Evolutionary conservation across 192 early-diverging fungal species (phyloP), one percentile per base, ranked within the genome.

Genomic region (Backusella luteola): DNA sequence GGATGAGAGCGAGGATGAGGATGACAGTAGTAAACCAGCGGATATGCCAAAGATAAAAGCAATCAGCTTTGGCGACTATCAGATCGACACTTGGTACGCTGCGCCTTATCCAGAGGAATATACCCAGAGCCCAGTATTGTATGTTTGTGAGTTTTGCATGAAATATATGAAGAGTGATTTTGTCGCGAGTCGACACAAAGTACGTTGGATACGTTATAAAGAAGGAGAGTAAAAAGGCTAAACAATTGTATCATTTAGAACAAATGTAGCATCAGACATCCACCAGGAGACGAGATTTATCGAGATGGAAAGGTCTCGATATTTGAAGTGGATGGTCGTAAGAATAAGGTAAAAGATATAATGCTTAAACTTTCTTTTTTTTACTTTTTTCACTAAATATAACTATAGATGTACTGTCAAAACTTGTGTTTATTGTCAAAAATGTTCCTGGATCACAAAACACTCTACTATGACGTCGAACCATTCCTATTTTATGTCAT

Each of bases 91-190:
- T 3, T 99, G 98, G 98, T 99, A 97, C 77, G 83, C 91, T 6
- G 93, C 98, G 29, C 97, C 98, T 9, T 99, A 97, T 79, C 97
- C 97, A 9, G 96, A 97, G 79, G 98, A 99, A 81, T 99, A 98
- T 87, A 97, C 92, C 80, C 85, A 86, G 9, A 88, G 91, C 49
- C 84, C 89, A 36, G 84, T 86, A 6, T 78, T 99, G 52, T 97
- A 94, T 79, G 88, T 99, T 63, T 99, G 98, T 87, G 98, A 99
- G 84, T 98, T 89, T 77, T 99, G 98, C 78, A 85, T 99, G 78
- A 98, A 98, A 83, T 98, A 98, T 81, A 97, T 98, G 92, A 98
- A 97, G 78, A 96, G 93, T 78, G 84, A 87, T 38, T 99, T 90
- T 81, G 89, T 92, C 38, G 90, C 92, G 34, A 84, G 84, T 8